These are phyloP conservation scores for Phytopythium helicoides DNA, from an alignment of 352 stramenopile species.

Conservation along the genomic window DNA sequence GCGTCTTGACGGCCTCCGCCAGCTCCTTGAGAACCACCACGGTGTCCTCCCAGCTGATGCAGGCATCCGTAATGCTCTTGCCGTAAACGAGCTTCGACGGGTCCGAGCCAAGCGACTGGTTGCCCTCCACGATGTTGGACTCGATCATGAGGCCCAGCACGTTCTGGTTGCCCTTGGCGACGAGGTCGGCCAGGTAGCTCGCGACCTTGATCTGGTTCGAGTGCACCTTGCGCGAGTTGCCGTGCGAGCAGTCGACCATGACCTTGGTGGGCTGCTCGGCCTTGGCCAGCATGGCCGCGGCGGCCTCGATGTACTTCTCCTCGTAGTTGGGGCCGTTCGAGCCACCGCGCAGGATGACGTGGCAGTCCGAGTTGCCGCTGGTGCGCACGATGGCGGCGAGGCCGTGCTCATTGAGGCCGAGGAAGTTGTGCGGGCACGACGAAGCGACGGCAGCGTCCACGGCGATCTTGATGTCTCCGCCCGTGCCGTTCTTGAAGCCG, in stretches of 20 bases:
- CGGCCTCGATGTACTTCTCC: slow-evolving; percentile 65
- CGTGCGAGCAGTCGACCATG: slow-evolving; percentile 89
- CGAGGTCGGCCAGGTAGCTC: slow-evolving; percentile 57
- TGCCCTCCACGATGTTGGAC: slow-evolving; percentile 85
- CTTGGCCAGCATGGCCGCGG: slow-evolving; percentile 57
- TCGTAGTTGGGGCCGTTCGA: slow-evolving; percentile 81
- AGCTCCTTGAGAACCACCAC: slow-evolving; percentile 58
- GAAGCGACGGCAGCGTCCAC: slow-evolving; percentile 71
- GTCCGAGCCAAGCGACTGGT: slow-evolving; percentile 75
- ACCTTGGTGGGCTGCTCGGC: slow-evolving; percentile 68
- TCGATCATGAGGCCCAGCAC: slow-evolving; percentile 88
- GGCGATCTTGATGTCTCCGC: slow-evolving; percentile 76
- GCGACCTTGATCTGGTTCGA: slow-evolving; percentile 81
- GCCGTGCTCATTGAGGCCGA: slow-evolving; percentile 79
- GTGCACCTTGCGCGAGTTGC: slow-evolving; percentile 85
- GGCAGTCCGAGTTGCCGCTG: slow-evolving; percentile 83
- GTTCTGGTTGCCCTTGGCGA: slow-evolving; percentile 62
- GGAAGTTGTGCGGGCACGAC: slow-evolving; percentile 77
- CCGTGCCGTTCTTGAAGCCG: slow-evolving; percentile 86
- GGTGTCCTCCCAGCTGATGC: slow-evolving; percentile 84
- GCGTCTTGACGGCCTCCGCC: slow-evolving; percentile 46
- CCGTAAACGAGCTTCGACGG: slow-evolving; percentile 74
- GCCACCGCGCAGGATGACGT: slow-evolving; percentile 81
- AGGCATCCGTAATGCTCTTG: slow-evolving; percentile 87
- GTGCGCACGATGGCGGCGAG: slow-evolving; percentile 82